Conservation (phyloP, 164 flowering plant genomes). For the Cinnamomum micranthum region DNA sequence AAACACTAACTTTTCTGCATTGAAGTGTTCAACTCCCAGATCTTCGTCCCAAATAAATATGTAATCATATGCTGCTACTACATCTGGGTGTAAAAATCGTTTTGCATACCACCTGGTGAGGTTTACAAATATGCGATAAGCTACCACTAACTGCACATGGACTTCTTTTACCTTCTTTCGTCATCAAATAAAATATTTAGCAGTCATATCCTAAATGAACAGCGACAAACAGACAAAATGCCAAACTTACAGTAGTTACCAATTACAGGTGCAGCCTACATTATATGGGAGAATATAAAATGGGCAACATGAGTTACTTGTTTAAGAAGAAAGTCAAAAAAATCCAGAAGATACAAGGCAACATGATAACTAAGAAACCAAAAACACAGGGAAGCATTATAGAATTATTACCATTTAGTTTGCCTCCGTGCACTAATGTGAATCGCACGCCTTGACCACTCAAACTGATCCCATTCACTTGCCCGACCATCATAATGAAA, state of each 20-base stretch:
- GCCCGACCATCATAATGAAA: slow-evolving; percentile 95
- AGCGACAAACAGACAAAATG: neutral
- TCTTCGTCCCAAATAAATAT: slow-evolving; percentile 99
- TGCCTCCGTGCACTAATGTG: slow-evolving; percentile 79
- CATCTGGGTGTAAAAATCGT: slow-evolving; percentile 92
- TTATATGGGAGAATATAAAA: neutral
- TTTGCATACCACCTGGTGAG: slow-evolving; percentile 94
- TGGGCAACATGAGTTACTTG: neutral
- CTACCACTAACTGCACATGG: neutral
- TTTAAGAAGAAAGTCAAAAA: neutral
- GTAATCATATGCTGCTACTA: slow-evolving; percentile 90
- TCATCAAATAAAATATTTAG: neutral
- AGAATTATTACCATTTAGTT: slow-evolving; percentile 73
- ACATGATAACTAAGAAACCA: neutral
- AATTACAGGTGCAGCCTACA: neutral
- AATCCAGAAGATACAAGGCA: neutral
- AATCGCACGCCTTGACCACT: slow-evolving; percentile 88
- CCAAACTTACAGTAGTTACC: neutral
- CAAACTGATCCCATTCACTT: slow-evolving; percentile 92
- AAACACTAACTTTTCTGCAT: slow-evolving; percentile 61
- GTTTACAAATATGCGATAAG: neutral
- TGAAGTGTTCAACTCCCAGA: slow-evolving; percentile 91
- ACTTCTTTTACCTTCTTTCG: neutral
- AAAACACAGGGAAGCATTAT: neutral
- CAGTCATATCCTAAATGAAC: neutral